Conservation (phyloP, 2,329 filamentous ascomycete genomes). For the Diaporthe helianthi region DNA sequence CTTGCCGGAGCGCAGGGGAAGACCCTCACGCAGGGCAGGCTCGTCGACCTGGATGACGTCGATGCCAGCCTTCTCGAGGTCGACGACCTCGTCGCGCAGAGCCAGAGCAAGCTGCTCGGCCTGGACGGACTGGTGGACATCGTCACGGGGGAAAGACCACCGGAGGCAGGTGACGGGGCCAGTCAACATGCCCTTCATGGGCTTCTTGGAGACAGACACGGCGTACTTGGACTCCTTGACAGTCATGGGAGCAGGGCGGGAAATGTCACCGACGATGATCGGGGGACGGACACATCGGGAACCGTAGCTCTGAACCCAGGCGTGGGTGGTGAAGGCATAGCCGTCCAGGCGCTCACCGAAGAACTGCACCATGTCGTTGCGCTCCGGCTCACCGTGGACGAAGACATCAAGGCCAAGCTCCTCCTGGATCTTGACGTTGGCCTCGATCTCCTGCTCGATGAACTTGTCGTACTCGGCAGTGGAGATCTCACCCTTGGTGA, state of each 20-base stretch:
- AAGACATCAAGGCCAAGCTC: slow-evolving; percentile 97
- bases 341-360: slow-evolving; percentile 97
- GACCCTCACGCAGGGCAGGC: slow-evolving; percentile 98
- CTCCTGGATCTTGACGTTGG: slow-evolving; percentile 95
- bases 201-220: slow-evolving; percentile 93
- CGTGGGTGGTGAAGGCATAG: slow-evolving; percentile 98
- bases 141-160: slow-evolving; percentile 99
- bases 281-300: slow-evolving; percentile 98
- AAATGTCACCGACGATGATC: slow-evolving; percentile 98
- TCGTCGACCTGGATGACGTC: slow-evolving; percentile 99
- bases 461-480: slow-evolving; percentile 95
- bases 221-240: slow-evolving; percentile 99
- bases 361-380: slow-evolving; percentile 99
- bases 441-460: slow-evolving; percentile 98
- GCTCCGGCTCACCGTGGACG: slow-evolving; percentile 98
- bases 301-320: slow-evolving; percentile 97
- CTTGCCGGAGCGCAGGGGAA: slow-evolving; percentile 90
- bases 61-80: slow-evolving; percentile 96
- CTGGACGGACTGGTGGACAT: slow-evolving; percentile 98
- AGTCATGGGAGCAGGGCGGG: slow-evolving; percentile 95
- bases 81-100: slow-evolving; percentile 96
- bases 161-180: slow-evolving; percentile 98
- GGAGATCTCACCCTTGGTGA: slow-evolving; percentile 98
- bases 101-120: slow-evolving; percentile 98
- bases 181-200: slow-evolving; percentile 99